These are phyloP conservation scores for Sporothrix mexicana DNA, from an alignment of 2,329 filamentous ascomycete species.

Conservation along the genomic window DNA sequence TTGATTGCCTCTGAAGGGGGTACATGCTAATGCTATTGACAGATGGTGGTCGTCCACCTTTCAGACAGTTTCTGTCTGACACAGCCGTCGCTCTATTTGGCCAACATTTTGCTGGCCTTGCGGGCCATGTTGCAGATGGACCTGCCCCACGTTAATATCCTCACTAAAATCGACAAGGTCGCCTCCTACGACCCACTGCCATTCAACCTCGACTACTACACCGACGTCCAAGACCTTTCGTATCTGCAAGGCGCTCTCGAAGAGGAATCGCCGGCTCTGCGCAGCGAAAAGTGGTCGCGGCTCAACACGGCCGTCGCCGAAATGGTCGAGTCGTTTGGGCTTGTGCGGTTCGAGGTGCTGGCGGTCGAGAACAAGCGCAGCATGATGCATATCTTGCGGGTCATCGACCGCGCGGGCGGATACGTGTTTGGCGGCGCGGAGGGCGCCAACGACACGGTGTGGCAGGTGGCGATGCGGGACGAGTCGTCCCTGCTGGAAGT, in stretches of 20 bases:
- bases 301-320: conserved; percentile 87
- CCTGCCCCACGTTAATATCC: conserved; percentile 90
- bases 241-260: conserved; percentile 83
- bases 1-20: too few species aligned
- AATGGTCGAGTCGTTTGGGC: conserved; percentile 84
- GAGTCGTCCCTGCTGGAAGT: conserved; percentile 78
- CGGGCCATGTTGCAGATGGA: conserved; percentile 99
- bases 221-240: conserved; percentile 90
- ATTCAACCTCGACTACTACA: conserved; percentile 97
- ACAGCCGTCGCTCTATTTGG: conserved; percentile 91
- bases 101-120: conserved; percentile 88
- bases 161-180: conserved; percentile 97
- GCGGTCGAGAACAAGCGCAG: conserved; percentile 96
- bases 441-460: conserved; percentile 94
- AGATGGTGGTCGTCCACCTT: conserved; percentile 93
- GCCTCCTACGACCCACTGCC: conserved; percentile 82
- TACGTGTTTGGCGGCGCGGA: conserved; percentile 92
- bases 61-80: conserved; percentile 94
- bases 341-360: conserved; percentile 90
- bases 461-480: conserved; percentile 91
- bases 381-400: conserved; percentile 89
- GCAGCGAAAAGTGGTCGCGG: conserved; percentile 76
- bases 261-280: conserved; percentile 73
- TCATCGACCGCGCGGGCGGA: conserved; percentile 89
- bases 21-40: conserved; percentile 31